phyloP scores from a whole-genome alignment of 257 asterid genomes.

The Nicotiana undulata region DNA sequence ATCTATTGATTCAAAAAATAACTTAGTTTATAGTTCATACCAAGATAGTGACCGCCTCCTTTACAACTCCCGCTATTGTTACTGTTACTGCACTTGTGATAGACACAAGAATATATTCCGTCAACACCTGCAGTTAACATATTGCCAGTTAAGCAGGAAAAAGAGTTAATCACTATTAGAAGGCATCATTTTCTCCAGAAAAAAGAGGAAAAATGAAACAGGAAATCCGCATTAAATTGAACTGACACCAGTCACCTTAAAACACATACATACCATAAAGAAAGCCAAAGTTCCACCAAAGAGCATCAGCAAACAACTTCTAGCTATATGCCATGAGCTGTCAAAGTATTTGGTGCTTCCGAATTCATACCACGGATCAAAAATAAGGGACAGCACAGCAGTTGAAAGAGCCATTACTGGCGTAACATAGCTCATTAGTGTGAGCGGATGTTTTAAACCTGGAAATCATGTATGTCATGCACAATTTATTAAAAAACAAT shows the following conservation, averaged over 20 bases:
- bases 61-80: slow-evolving; percentile 98
- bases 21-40: slow-evolving; percentile 26
- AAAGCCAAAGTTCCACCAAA: slow-evolving; percentile 98
- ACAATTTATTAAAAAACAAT: background rate
- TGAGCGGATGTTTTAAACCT: slow-evolving; percentile 95
- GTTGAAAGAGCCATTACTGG: slow-evolving; percentile 95
- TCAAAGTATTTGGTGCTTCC: slow-evolving; percentile 57
- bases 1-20: background rate
- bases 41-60: slow-evolving; percentile 96
- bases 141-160: background rate
- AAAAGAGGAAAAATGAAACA: background rate
- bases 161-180: background rate
- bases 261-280: slow-evolving; percentile 60
- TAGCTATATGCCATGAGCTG: slow-evolving; percentile 65
- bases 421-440: slow-evolving; percentile 94
- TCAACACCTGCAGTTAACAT: slow-evolving; percentile 63
- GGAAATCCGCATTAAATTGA: background rate
- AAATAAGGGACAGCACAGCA: slow-evolving; percentile 59
- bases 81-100: slow-evolving; percentile 97
- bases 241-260: background rate
- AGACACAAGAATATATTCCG: slow-evolving; percentile 86
- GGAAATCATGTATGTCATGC: slow-evolving; percentile 11
- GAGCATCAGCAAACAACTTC: slow-evolving; percentile 89
- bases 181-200: background rate
- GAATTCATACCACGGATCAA: slow-evolving; percentile 93